Conservation (phyloP, 768 basidiomycete genomes). For the Exidia glandulosa region DNA sequence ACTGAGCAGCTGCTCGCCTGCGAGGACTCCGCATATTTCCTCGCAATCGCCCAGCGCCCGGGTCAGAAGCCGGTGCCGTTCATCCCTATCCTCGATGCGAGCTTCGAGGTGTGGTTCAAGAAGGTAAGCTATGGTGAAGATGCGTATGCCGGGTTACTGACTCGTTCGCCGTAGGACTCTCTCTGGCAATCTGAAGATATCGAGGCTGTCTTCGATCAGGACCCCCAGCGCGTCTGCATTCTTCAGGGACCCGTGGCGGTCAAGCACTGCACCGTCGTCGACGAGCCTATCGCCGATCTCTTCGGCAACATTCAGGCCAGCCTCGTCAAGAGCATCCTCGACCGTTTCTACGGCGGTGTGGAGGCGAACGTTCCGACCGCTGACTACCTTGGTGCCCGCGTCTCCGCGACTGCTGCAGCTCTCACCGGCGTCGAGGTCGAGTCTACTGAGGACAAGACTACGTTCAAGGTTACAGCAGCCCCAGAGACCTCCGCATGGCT, state of each 20-base stretch:
- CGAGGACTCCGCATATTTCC: constrained; percentile 92
- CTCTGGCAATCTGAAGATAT: constrained; percentile 98
- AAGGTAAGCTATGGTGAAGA: constrained; percentile 68
- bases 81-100: constrained; percentile 88
- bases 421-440: constrained; percentile 26
- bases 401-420: constrained; percentile 8
- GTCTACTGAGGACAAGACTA: constrained; percentile 25
- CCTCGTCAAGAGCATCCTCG: constrained; percentile 70
- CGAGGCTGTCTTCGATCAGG: constrained; percentile 97
- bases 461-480: constrained; percentile 30
- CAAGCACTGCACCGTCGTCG: constrained; percentile 76
- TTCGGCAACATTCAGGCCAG: constrained; percentile 75
- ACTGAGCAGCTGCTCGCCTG: constrained; percentile 78
- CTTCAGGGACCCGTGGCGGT: constrained; percentile 94
- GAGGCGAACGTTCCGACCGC: constrained; percentile 59
- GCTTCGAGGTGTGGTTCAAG: constrained; percentile 99
- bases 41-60: constrained; percentile 88
- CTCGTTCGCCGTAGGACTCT: constrained; percentile 55
- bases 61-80: constrained; percentile 98
- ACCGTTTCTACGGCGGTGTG: constrained; percentile 70
- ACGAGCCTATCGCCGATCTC: constrained; percentile 88
- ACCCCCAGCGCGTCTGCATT: constrained; percentile 95
- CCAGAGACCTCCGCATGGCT: constrained; percentile 71
- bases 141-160: background rate
- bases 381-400: constrained; percentile 67